These are phyloP conservation scores for Chytriomyces sp. DNA, from an alignment of 192 early-diverging fungal genomes.

Conservation along the genomic window DNA sequence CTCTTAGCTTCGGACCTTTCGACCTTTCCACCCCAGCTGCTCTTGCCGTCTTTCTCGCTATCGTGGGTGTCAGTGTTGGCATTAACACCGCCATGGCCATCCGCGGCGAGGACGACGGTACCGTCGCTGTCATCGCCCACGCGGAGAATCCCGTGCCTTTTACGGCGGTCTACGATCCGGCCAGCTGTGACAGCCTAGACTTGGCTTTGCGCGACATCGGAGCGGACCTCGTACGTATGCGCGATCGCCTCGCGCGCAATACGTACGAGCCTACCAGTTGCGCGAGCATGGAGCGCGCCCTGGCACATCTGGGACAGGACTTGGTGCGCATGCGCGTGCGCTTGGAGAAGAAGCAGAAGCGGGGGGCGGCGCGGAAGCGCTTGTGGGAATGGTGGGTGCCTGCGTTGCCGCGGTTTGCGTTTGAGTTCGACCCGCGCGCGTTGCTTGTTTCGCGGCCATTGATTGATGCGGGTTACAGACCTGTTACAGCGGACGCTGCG, in stretches of 20 bases:
- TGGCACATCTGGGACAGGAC: not conserved
- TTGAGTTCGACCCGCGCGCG: not conserved
- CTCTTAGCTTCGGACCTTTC: not conserved
- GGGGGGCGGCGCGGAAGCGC: not conserved
- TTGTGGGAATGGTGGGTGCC: not conserved
- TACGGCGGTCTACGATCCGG: not conserved
- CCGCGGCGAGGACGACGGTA: not conserved
- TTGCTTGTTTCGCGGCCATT: not conserved
- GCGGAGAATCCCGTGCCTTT: not conserved
- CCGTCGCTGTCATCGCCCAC: not conserved
- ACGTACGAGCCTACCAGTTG: not conserved
- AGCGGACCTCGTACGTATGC: not conserved
- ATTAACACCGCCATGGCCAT: not conserved
- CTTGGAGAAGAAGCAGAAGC: no score
- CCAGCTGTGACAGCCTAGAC: not conserved
- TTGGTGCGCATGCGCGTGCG: no score
- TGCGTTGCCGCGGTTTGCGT: no score
- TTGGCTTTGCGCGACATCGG: not conserved
- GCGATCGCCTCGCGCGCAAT: not conserved
- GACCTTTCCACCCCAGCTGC: not conserved
- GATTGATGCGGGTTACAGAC: not conserved
- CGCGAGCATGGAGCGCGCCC: not conserved
- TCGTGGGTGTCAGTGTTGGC: not conserved
- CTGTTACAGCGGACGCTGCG: not conserved
- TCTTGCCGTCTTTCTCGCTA: not conserved